Evolutionary conservation across 2,329 filamentous ascomycete genomes (phyloP).

Genomic region (Epichloe typhina): DNA sequence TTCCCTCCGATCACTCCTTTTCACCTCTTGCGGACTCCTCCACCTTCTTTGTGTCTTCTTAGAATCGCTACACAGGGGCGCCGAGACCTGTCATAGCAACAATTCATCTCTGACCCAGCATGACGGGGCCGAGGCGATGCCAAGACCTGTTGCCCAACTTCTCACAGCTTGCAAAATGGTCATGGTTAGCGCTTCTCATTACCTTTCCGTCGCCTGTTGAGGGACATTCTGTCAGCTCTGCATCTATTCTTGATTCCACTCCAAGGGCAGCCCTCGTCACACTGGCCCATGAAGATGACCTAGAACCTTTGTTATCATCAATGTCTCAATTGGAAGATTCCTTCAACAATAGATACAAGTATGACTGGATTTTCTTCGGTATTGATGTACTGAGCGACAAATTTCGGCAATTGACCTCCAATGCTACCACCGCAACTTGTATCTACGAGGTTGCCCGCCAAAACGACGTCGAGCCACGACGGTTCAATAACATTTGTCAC

Average conservation of each 20-base stretch:
- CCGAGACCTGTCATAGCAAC: not conserved
- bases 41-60: not conserved
- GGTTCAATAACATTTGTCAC: not conserved
- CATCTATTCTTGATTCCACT: slow-evolving; percentile 10
- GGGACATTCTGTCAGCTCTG: slow-evolving; percentile 8
- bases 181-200: slow-evolving; percentile 4
- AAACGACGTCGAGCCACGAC: slow-evolving; percentile 52
- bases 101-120: slow-evolving; percentile 6
- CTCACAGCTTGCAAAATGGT: slow-evolving; percentile 3
- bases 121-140: slow-evolving; percentile 3
- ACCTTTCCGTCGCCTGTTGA: slow-evolving; percentile 5
- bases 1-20: not conserved
- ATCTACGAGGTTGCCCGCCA: slow-evolving; percentile 60
- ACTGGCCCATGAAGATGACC: slow-evolving; percentile 18
- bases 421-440: slow-evolving; percentile 57
- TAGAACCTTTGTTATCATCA: slow-evolving; percentile 18
- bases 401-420: slow-evolving; percentile 57
- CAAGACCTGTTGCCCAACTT: slow-evolving; percentile 1
- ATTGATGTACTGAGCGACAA: slow-evolving; percentile 63
- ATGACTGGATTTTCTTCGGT: slow-evolving; percentile 85
- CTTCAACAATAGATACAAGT: slow-evolving; percentile 73
- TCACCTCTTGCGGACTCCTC: not conserved
- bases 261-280: slow-evolving; percentile 21
- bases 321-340: slow-evolving; percentile 41
- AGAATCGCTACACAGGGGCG: not conserved